phyloP scores from a whole-genome alignment of 2,329 filamentous ascomycete genomes.

The Pseudogymnoascus sp. region DNA sequence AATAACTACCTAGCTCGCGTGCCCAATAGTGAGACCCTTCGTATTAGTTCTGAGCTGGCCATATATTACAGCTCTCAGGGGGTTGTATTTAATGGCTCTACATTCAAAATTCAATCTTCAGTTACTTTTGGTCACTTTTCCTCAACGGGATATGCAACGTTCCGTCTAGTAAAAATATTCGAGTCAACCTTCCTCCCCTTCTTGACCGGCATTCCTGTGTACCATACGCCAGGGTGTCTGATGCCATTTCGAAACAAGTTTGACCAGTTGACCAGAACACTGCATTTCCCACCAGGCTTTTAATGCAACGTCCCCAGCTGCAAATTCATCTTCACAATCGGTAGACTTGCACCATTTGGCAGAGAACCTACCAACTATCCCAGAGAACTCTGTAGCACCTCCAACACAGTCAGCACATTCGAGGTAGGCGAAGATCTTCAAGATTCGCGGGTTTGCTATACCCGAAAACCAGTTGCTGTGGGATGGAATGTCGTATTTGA shows the following conservation, averaged over 20 bases:
- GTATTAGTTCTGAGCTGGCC: not conserved
- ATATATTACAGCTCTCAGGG: not conserved
- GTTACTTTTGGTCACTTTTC: not conserved
- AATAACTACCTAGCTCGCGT: not conserved
- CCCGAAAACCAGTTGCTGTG: slow-evolving; percentile 47
- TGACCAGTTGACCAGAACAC: slow-evolving; percentile 45
- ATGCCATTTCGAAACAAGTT: slow-evolving; percentile 47
- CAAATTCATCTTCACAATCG: slow-evolving; percentile 35
- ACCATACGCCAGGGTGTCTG: slow-evolving; percentile 50
- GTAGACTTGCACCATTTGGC: slow-evolving; percentile 41
- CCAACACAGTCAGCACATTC: slow-evolving; percentile 39
- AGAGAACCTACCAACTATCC: slow-evolving; percentile 26
- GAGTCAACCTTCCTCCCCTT: slow-evolving; percentile 49
- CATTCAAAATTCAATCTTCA: not conserved
- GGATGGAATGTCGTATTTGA: slow-evolving; percentile 47
- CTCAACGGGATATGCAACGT: not conserved
- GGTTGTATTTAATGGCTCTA: not conserved
- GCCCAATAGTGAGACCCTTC: not conserved
- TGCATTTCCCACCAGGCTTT: slow-evolving; percentile 47
- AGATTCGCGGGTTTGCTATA: slow-evolving; percentile 19
- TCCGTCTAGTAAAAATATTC: slow-evolving; percentile 39
- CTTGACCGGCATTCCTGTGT: slow-evolving; percentile 49
- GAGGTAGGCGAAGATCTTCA: slow-evolving; percentile 55
- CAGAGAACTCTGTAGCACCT: slow-evolving; percentile 53
- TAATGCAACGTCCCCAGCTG: slow-evolving; percentile 44